Evolutionary conservation across 2,329 filamentous ascomycete species (phyloP).

Genomic region (Ophiostoma pallidulum): DNA sequence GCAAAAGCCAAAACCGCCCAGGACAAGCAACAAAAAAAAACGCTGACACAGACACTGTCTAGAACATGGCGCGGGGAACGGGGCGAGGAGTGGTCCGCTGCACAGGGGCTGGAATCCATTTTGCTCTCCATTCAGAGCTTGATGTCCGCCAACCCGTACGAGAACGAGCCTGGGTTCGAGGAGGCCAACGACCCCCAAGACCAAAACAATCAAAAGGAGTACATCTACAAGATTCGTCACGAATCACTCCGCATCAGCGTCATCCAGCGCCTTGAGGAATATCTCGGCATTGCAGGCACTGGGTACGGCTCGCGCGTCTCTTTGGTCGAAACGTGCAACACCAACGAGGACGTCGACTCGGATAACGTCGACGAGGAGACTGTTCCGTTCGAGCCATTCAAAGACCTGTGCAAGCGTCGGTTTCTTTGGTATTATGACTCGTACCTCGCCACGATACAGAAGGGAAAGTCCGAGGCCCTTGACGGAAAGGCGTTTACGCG

Average conservation of each 20-base stretch:
- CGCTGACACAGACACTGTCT: constrained; percentile 15
- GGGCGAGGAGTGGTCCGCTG: constrained; percentile 93
- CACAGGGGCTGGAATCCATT: constrained; percentile 89
- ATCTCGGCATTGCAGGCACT: constrained; percentile 52
- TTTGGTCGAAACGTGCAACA: constrained; percentile 13
- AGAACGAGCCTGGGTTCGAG: constrained; percentile 93
- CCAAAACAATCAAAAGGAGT: constrained; percentile 63
- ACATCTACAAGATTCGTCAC: constrained; percentile 83
- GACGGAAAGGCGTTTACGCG: constrained; percentile 57
- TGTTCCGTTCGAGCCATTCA: constrained; percentile 72
- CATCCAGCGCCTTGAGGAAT: constrained; percentile 73
- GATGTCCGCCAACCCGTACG: constrained; percentile 88
- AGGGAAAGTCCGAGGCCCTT: constrained; percentile 53
- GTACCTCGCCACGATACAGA: constrained; percentile 63
- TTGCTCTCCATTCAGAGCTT: constrained; percentile 92
- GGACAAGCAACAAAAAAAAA: no score
- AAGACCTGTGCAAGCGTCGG: constrained; percentile 78
- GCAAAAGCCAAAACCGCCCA: no score
- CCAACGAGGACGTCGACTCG: constrained; percentile 39
- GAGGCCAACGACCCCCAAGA: constrained; percentile 58
- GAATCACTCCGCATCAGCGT: constrained; percentile 82
- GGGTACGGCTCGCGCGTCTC: background rate
- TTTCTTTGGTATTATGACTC: constrained; percentile 96
- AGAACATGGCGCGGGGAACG: constrained; percentile 89
- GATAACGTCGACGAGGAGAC: constrained; percentile 40